A percentile compares a stretch with the other conserved stretches of the same genome.
Evolutionary conservation across 1,284 basidiomycete genomes (phyloP).

Genomic region (Leccinum pseudoinsigne): DNA sequence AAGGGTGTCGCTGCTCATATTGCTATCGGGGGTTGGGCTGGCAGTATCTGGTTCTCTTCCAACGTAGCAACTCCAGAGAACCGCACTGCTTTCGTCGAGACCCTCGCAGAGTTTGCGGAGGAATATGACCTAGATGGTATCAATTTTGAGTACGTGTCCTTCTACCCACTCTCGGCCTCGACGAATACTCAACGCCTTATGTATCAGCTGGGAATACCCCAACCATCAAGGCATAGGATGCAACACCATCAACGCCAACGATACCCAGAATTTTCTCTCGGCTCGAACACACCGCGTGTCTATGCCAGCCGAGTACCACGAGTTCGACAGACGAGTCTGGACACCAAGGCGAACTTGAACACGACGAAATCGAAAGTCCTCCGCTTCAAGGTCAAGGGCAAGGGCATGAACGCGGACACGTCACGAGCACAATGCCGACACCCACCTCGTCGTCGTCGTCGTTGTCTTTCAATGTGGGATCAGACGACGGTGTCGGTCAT

Average conservation of each 20-base stretch:
- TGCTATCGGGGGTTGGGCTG: background rate
- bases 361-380: background rate
- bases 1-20: constrained; percentile 1
- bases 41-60: constrained; percentile 1
- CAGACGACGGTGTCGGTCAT: background rate
- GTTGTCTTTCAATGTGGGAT: background rate
- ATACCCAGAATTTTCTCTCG: constrained; percentile 44
- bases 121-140: constrained; percentile 43
- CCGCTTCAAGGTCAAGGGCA: background rate
- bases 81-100: constrained; percentile 63
- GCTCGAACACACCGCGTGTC: constrained; percentile 40
- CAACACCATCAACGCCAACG: constrained; percentile 43
- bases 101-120: constrained; percentile 43
- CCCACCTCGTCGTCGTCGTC: background rate
- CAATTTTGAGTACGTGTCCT: constrained; percentile 22
- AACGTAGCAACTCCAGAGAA: constrained; percentile 29
- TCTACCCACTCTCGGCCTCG: background rate
- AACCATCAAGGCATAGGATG: constrained; percentile 43
- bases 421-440: background rate
- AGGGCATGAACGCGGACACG: background rate
- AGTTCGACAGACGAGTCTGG: background rate
- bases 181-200: constrained; percentile 3
- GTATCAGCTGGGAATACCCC: constrained; percentile 52
- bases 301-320: constrained; percentile 36
- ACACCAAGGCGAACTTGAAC: background rate